Conservation (phyloP, 805 yeast genomes). For the Saccharomyces jurei region DNA sequence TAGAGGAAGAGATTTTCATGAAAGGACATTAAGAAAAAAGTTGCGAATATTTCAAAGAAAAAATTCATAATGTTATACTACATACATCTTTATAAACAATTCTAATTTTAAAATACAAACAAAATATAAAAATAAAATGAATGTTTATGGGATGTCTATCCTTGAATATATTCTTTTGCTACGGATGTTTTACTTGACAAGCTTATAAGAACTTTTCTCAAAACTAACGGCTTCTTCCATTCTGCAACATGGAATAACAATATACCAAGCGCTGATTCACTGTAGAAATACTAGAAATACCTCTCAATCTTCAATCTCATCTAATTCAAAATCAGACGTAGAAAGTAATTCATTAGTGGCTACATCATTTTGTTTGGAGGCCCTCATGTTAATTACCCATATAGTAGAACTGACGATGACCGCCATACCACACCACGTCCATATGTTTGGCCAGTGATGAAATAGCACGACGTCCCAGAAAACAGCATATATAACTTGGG, state of each 20-base stretch:
- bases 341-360: neutral
- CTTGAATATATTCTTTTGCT: no score
- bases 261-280: no score
- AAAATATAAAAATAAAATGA: neutral
- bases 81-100: neutral
- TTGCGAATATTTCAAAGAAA: neutral
- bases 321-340: neutral
- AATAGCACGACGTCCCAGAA: slow-evolving; percentile 64
- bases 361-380: neutral
- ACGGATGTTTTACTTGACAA: no score
- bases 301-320: neutral
- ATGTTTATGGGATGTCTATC: neutral
- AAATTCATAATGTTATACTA: neutral
- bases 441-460: slow-evolving; percentile 59
- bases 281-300: neutral
- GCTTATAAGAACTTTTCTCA: no score
- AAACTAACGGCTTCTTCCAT: no score
- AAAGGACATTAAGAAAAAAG: neutral
- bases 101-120: neutral
- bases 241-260: neutral
- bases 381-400: slow-evolving; percentile 34
- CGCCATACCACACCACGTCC: slow-evolving; percentile 60
- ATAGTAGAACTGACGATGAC: slow-evolving; percentile 59
- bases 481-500: slow-evolving; percentile 69
- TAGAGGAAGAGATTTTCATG: neutral